Evolutionary conservation across 176 grass and related monocot species (phyloP).

Genomic region (Paspalum vaginatum): DNA sequence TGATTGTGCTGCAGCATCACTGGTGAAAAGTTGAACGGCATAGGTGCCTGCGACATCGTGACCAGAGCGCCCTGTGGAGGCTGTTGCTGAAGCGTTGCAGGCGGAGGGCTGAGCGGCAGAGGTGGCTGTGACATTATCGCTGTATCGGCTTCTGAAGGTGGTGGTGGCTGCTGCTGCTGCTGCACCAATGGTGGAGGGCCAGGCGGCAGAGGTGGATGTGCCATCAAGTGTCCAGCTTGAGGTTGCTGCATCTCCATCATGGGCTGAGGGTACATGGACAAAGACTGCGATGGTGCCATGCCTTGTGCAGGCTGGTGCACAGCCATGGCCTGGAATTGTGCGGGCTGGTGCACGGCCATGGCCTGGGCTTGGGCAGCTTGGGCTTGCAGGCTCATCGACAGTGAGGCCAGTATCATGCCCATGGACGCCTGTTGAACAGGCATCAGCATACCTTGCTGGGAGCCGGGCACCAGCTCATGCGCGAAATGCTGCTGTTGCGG

Average conservation of each 20-base stretch:
- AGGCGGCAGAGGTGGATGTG: not conserved
- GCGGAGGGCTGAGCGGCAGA: not conserved
- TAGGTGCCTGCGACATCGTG: not conserved
- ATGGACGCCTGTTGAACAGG: not conserved
- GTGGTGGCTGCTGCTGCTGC: slow-evolving; percentile 8
- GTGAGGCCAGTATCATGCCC: not conserved
- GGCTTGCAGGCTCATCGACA: not conserved
- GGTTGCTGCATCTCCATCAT: not conserved
- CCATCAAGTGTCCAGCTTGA: slow-evolving; percentile 14
- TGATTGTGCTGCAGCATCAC: slow-evolving; percentile 13
- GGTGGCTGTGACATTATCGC: not conserved
- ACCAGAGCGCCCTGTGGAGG: not conserved
- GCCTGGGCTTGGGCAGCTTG: not conserved
- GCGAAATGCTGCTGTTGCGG: slow-evolving; percentile 23
- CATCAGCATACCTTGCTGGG: not conserved
- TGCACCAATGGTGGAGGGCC: not conserved
- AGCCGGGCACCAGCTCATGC: not conserved
- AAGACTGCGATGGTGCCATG: not conserved
- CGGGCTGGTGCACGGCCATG: not conserved
- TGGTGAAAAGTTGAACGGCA: not conserved
- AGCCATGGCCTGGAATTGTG: not conserved
- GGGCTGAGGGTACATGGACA: not conserved
- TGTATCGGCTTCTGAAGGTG: not conserved
- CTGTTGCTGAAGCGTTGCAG: slow-evolving; percentile 28
- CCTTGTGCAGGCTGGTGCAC: not conserved